Evolutionary conservation across 768 basidiomycete species (phyloP), one percentile per base, ranked within the genome.

Genomic region (Macrolepiota dolichaula): DNA sequence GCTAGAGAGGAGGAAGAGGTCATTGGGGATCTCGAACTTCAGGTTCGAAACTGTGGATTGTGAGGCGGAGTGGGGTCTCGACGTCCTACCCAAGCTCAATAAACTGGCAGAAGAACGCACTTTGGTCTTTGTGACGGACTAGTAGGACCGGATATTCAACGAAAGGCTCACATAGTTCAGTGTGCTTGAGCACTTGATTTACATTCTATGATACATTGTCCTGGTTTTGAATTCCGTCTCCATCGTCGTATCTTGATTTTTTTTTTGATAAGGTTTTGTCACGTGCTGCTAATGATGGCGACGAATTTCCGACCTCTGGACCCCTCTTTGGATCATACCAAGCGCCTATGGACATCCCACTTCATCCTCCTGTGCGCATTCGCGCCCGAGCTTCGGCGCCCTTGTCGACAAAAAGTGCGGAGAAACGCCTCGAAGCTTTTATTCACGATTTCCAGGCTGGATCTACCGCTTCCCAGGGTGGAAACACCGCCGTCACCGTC

Each of bases 401-500:
- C 0, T 61, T 85, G 2, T 76, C 80, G 0, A 64, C 72, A 2
- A 84, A 77, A 61, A 71, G 64, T 1, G 72, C 81, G 0, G 71
- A 79, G 59, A 75, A 76, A 29, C 69, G 65, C 9, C 62, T 86
- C 9, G 79, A 79, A 32, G 67, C 62, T 2, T 87, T 86, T 63
- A 63, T 86, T 47, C 72, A 74, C 25, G 79, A 85, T 55, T 81
- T 84, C 62, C 76, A 81, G 64, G 69, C 73, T 3, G 75, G 82
- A 19, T 79, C 77, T 55, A 71, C 77, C 3, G 74, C 79, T 17
- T 72, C 79, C 0, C 81, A 84, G 57, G 80, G 83, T 10, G 79
- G 80, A 2, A 83, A 83, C 62, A 77, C 79, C 0, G 78, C 85
- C 4, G 82, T 85, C 50, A 85, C 79, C 0, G 84, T 84, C 4